Percentiles rank a stretch among this genome's conserved stretches.
phyloP scores from a whole-genome alignment of 805 yeast species.

The Candida verbasci region DNA sequence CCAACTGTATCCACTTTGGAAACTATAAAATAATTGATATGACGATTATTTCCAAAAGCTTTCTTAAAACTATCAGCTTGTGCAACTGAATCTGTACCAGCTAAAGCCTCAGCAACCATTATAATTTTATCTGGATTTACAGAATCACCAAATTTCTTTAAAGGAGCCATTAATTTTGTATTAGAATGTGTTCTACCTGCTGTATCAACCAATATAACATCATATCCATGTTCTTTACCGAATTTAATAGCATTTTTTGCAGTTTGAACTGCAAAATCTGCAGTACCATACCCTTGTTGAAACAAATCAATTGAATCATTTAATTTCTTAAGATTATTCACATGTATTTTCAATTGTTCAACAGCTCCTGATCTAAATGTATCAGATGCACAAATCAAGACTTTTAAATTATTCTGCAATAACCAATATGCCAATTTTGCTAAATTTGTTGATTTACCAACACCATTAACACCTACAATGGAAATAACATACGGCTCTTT shows the following conservation, averaged over 20 bases:
- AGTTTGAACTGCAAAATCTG: constrained; percentile 87
- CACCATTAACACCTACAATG: constrained; percentile 97
- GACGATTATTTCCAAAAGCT: constrained; percentile 89
- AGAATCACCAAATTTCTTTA: constrained; percentile 90
- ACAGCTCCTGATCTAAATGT: constrained; percentile 98
- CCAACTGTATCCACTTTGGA: constrained; percentile 98
- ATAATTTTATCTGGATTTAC: constrained; percentile 95
- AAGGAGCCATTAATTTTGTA: constrained; percentile 89
- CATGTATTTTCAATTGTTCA: constrained; percentile 95
- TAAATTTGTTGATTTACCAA: constrained; percentile 92
- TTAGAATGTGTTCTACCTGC: constrained; percentile 98
- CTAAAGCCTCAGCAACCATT: constrained; percentile 98
- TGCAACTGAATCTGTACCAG: constrained; percentile 94
- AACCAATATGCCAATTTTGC: constrained; percentile 96
- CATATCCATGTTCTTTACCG: constrained; percentile 67
- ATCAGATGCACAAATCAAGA: constrained; percentile 93
- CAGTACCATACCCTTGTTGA: constrained; percentile 95
- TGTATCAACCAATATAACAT: constrained; percentile 89
- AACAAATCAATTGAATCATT: constrained; percentile 72
- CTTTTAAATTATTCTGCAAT: constrained; percentile 80
- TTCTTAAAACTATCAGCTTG: constrained; percentile 92
- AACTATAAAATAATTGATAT: constrained; percentile 84
- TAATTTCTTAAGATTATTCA: constrained; percentile 69
- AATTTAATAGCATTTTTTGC: constrained; percentile 86
- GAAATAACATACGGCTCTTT: constrained; percentile 82